These are phyloP conservation scores for Erysimum pusillum DNA, from an alignment of 441 rosid species.

Conservation along the genomic window DNA sequence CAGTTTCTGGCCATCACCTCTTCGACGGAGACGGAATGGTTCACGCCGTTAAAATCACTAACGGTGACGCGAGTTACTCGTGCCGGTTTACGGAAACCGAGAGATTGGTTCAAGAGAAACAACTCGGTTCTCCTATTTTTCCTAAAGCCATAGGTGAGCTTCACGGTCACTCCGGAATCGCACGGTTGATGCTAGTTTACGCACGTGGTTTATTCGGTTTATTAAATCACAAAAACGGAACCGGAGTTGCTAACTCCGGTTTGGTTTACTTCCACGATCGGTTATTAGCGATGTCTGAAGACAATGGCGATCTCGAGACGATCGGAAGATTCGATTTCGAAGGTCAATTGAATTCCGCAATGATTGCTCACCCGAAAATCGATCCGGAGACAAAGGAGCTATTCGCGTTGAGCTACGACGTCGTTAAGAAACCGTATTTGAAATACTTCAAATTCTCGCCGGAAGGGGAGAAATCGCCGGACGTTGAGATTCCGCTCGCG, in stretches of 20 bases:
- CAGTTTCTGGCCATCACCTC: conserved; percentile 77
- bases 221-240: conserved; percentile 65
- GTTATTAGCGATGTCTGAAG: conserved; percentile 85
- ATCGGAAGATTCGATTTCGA: conserved; percentile 66
- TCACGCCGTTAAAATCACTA: conserved; percentile 63
- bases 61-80: conserved; percentile 72
- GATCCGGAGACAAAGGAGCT: conserved; percentile 70
- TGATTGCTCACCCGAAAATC: conserved; percentile 88
- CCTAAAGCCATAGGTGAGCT: conserved; percentile 89
- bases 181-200: conserved; percentile 63
- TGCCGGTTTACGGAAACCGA: conserved; percentile 84
- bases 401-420: conserved; percentile 78
- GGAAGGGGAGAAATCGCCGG: conserved; percentile 66
- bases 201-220: conserved; percentile 72
- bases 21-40: conserved; percentile 94
- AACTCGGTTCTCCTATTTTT: conserved; percentile 66
- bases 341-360: conserved; percentile 60
- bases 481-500: conserved; percentile 68
- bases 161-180: conserved; percentile 82
- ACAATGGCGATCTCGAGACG: conserved; percentile 69
- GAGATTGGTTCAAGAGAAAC: conserved; percentile 68
- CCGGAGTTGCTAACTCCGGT: conserved; percentile 88
- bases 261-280: conserved; percentile 70
- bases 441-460: conserved; percentile 70
- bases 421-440: conserved; percentile 67